Base-by-base conservation (phyloP, 192 early-diverging fungal species). In the Coemansia guatemalensis region DNA sequence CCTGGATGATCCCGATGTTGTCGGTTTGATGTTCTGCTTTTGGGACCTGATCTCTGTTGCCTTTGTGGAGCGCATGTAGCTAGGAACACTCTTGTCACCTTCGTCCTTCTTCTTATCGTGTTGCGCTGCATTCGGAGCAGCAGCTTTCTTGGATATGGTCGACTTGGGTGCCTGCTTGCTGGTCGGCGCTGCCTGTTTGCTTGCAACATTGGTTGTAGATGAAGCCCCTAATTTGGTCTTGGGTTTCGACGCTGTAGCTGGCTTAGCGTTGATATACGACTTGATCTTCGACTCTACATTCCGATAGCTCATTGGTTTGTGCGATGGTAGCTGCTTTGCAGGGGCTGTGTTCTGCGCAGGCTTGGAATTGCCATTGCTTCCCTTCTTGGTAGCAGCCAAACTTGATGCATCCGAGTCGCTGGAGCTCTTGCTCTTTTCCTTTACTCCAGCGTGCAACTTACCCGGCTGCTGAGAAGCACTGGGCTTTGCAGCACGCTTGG, bases 211-310 rank as follows among this genome's bases (percentile, higher is more conserved):
- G 5, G 65, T 30, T 51, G 62, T 68, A 11, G 48, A 22, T 21
- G 27, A 35, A 1, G 56, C 52, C 59, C 61, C 54, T 12, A 48
- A 26, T 39, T 75, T 69, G 26, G 57, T 26, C 64, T 62, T 65
- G 35, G 70, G 71, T 33, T 62, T 63, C 24, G 51, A 22, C 12
- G 62, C 52, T 7, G 53, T 27, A 1, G 60, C 39, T 6, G 67
- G 67, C 48, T 73, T 73, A 22, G 76, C 27, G 30, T 71, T 58
- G 49, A 80, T 74, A 26, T 74, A 80, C 30, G 77, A 53, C 61
- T 74, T 80, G 49, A 80, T 4, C 68, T 80, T 80, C 47, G 77
- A 80, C 54, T 80, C 68, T 11, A 80, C 71, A 35, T 62, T 64
- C 26, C 65, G 68, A n/a, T 65, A 65, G 29, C 48, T 57, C 33